Percentiles rank a stretch among this genome's conserved stretches.
These are phyloP conservation scores for Ustilago nuda DNA, from an alignment of 1,284 basidiomycete species.

Conservation along the genomic window DNA sequence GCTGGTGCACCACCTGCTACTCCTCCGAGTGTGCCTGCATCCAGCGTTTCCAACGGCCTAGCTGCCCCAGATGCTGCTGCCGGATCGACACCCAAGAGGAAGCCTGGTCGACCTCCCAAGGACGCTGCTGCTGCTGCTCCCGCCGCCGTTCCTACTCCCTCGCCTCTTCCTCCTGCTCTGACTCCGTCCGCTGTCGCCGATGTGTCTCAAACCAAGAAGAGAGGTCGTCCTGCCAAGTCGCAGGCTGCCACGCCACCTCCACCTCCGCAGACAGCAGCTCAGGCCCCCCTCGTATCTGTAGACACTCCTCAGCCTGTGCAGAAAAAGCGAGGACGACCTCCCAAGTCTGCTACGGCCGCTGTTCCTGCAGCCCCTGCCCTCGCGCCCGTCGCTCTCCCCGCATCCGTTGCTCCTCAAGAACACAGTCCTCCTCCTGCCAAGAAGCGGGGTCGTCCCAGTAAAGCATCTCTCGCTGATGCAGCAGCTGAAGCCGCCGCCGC, in stretches of 20 bases:
- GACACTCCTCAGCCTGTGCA: background rate
- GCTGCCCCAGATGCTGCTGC: constrained; percentile 8
- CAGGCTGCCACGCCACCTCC: constrained; percentile 1
- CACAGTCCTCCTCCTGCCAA: constrained; percentile 18
- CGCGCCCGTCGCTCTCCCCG: background rate
- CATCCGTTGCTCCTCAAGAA: constrained; percentile 6
- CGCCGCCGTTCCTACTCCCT: background rate
- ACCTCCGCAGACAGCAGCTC: constrained; percentile 5
- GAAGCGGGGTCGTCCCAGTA: constrained; percentile 44
- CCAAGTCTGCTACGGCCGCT: constrained; percentile 10
- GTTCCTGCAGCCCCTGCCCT: constrained; percentile 1
- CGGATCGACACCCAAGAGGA: constrained; percentile 17
- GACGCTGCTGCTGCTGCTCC: constrained; percentile 15
- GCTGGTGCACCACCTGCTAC: background rate
- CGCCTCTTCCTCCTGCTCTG: constrained; percentile 5
- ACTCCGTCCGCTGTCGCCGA: constrained; percentile 2
- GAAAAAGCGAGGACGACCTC: constrained; percentile 15
- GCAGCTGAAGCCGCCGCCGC: constrained; percentile 15
- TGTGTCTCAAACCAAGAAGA: constrained; percentile 19
- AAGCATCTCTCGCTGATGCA: constrained; percentile 26
- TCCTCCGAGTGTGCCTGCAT: background rate
- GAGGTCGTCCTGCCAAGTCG: constrained; percentile 32
- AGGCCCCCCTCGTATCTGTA: constrained; percentile 2
- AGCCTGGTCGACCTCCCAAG: constrained; percentile 37
- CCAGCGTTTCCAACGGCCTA: constrained; percentile 6